These are phyloP conservation scores for Termitomyces sp. DNA, from an alignment of 768 basidiomycete genomes.

Conservation along the genomic window DNA sequence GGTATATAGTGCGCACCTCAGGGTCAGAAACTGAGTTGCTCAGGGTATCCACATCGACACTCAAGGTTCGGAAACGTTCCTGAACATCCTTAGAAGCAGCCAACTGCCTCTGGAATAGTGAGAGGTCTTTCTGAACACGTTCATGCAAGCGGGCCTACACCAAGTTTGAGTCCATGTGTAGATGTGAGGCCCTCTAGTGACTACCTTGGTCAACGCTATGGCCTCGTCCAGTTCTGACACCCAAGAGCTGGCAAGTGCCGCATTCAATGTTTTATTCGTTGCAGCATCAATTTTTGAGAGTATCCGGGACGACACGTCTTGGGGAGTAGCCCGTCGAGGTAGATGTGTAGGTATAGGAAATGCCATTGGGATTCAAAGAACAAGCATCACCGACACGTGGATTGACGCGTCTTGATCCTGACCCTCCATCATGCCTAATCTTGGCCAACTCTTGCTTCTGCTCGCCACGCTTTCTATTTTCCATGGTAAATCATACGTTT, in stretches of 20 bases:
- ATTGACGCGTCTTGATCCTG: conserved; percentile 10
- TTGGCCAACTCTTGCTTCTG: conserved; percentile 40
- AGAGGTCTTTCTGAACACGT: conserved; percentile 60
- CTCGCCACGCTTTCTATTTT: conserved; percentile 43
- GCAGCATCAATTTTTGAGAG: conserved; percentile 66
- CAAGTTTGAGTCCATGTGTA: conserved; percentile 2
- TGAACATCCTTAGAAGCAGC: conserved; percentile 61
- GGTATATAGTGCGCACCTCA: conserved; percentile 38
- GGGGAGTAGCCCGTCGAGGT: conserved; percentile 53
- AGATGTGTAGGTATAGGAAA: conserved; percentile 70
- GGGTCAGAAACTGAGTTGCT: conserved; percentile 46
- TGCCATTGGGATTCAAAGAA: conserved; percentile 44
- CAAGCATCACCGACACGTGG: conserved; percentile 15
- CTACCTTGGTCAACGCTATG: conserved; percentile 69
- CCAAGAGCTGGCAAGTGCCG: conserved; percentile 63
- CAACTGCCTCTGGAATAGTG: conserved; percentile 60
- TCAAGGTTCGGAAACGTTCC: conserved; percentile 46
- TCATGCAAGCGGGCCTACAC: conserved; percentile 64
- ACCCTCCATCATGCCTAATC: conserved; percentile 38
- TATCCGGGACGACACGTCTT: conserved; percentile 68
- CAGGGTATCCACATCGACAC: conserved; percentile 47
- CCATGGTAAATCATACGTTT: conserved; percentile 39
- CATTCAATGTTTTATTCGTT: conserved; percentile 50
- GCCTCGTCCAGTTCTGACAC: conserved; percentile 66
- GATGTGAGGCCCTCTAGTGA: background rate